Percentiles rank a stretch among this genome's conserved stretches.
These are phyloP conservation scores for Lactarius hatsudake DNA, from an alignment of 768 basidiomycete species.

Conservation along the genomic window DNA sequence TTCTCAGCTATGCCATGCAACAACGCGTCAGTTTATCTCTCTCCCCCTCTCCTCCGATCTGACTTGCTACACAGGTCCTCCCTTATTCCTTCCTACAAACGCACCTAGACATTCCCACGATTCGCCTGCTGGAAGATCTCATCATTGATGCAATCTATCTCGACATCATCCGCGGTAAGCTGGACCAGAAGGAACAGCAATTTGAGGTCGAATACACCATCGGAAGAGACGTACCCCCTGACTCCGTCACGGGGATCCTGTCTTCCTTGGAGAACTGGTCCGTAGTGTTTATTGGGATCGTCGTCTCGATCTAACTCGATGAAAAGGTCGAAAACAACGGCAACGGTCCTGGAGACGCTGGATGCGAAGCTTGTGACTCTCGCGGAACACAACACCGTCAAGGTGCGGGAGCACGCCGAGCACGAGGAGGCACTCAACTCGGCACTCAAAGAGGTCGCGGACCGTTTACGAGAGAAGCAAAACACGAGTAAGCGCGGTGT, in stretches of 20 bases:
- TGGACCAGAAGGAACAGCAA: conserved; percentile 89
- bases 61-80: conserved; percentile 55
- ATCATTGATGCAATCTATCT: conserved; percentile 97
- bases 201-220: conserved; percentile 91
- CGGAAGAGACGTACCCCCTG: conserved; percentile 87
- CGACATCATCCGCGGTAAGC: conserved; percentile 82
- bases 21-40: conserved; percentile 56
- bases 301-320: background rate
- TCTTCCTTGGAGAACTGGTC: conserved; percentile 66
- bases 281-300: conserved; percentile 28
- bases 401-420: conserved; percentile 45
- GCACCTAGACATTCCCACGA: conserved; percentile 68
- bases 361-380: conserved; percentile 65
- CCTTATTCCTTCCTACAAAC: conserved; percentile 73
- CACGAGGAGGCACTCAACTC: conserved; percentile 55
- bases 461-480: conserved; percentile 53
- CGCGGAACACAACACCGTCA: conserved; percentile 41
- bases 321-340: conserved; percentile 65
- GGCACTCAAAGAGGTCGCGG: conserved; percentile 58
- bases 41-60: background rate
- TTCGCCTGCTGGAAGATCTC: conserved; percentile 92
- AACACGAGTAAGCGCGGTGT: conserved; percentile 24
- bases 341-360: conserved; percentile 66
- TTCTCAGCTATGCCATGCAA: conserved; percentile 77
- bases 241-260: conserved; percentile 58